These are phyloP conservation scores for Loxodes magnus DNA, from an alignment of 73 alveolate species.

Conservation along the genomic window DNA sequence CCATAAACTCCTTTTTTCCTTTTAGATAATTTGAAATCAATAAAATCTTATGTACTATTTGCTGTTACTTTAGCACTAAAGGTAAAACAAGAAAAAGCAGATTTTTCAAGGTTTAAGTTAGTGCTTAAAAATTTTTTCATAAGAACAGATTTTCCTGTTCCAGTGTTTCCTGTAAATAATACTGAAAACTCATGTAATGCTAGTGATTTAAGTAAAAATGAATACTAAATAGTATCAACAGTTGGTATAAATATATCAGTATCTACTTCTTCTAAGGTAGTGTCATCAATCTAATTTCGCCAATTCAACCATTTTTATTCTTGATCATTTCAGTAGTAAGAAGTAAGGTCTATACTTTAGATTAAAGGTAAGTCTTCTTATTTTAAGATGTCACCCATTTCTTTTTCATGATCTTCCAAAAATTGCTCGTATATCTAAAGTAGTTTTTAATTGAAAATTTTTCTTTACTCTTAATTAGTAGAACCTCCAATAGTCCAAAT, in stretches of 20 bases:
- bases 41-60: slow-evolving; percentile 51
- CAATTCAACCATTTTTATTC: slow-evolving; percentile 1
- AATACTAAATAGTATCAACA: slow-evolving; percentile 68
- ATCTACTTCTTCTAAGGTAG: slow-evolving; percentile 25
- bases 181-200: slow-evolving; percentile 35
- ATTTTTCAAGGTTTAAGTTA: slow-evolving; percentile 56
- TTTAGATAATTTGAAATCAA: slow-evolving; percentile 62
- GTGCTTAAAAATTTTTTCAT: slow-evolving; percentile 70
- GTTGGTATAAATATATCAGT: slow-evolving; percentile 74
- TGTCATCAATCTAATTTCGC: background rate
- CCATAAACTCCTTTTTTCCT: slow-evolving; percentile 67
- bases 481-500: background rate
- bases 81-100: slow-evolving; percentile 54
- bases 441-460: slow-evolving; percentile 8
- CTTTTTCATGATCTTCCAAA: slow-evolving; percentile 56
- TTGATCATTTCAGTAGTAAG: background rate
- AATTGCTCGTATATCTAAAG: slow-evolving; percentile 55
- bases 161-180: slow-evolving; percentile 84
- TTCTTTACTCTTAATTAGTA: background rate
- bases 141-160: slow-evolving; percentile 90
- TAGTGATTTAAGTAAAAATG: slow-evolving; percentile 46
- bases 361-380: slow-evolving; percentile 1
- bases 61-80: slow-evolving; percentile 63
- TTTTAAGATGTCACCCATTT: background rate
- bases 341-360: too few species aligned